A percentile compares a stretch with the other conserved stretches of the same genome.
These are phyloP conservation scores for Xanthoparmelia taractica DNA, from an alignment of 495 filamentous ascomycete genomes.

Conservation along the genomic window DNA sequence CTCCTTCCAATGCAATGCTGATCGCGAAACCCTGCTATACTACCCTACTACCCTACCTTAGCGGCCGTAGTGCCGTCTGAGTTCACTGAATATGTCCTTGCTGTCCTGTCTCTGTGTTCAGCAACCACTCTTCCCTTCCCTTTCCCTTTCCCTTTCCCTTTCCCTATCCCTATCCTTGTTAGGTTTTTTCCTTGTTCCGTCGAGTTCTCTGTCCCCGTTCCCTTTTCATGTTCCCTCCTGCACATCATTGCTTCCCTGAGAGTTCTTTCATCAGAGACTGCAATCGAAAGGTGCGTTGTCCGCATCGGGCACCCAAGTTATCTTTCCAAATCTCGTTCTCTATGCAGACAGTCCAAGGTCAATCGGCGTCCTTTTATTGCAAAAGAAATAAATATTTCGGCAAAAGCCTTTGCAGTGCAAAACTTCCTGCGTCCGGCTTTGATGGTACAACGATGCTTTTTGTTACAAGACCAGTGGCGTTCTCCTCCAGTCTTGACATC, in stretches of 20 bases:
- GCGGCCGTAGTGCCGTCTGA: not conserved
- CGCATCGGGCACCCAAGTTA: not conserved
- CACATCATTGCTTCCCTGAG: not conserved
- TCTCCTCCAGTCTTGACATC: not conserved
- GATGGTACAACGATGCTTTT: not conserved
- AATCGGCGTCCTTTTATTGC: not conserved
- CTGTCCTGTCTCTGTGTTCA: not conserved
- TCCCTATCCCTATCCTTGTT: not conserved
- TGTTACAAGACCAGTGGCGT: not conserved
- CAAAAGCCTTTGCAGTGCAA: not conserved
- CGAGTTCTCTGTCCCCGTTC: not conserved
- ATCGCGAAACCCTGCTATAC: not conserved
- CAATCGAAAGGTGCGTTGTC: not conserved
- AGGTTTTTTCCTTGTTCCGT: not conserved
- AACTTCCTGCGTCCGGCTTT: not conserved
- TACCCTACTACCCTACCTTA: not conserved
- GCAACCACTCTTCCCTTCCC: not conserved
- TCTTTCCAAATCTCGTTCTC: not conserved
- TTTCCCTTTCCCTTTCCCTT: not conserved
- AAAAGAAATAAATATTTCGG: not conserved
- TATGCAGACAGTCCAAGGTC: not conserved
- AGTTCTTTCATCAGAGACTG: not conserved
- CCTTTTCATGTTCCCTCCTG: not conserved
- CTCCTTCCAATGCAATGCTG: constrained; percentile 2
- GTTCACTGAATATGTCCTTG: not conserved